Base-by-base conservation (phyloP, 108 stramenopile species). In the Conticribra guillardii region DNA sequence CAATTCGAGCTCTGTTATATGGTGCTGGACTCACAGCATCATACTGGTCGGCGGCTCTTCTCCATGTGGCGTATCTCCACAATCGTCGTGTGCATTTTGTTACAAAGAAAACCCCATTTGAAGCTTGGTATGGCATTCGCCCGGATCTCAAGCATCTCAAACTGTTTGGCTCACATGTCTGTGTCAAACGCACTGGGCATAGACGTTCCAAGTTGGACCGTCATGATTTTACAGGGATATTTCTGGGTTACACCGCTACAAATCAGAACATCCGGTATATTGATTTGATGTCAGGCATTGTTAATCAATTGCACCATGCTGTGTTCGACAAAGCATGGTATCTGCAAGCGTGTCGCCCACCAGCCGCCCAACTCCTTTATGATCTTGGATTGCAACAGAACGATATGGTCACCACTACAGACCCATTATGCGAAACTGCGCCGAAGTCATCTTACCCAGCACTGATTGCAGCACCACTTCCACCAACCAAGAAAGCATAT, bases 311-410 rank as follows among this genome's bases (percentile, higher is more conserved):
- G 0, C 52, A 53, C 19, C 52, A 53, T 24, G 52, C 52, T 21
- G 52, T 53, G 4, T 47, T 47, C 46, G 46, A 47, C 46, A 4
- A 47, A 47, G 46, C 46, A 17, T 47, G 46, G 46, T 53, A 53
- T 24, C 52, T 53, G 23, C 52, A 53, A 24, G 23, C 52, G 22
- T 26, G 11, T 1, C 18, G 52, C 22, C 52, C 52, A 22, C 52
- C 52, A 53, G 52, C 52, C 11, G 22, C 52, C 11, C 52, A 53
- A 53, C 14, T 19, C 11, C 26, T 53, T 17, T 47, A 47, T 18
- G 4, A 1, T 1, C 17, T 47, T 17, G 46, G 46, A 18, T 18
- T 47, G 46, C 18, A 47, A 47, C 46, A 47, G 2, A 18, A 47
- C 26, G 22, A 53, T 22, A 2, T 1, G 1, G 19, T 24, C 18